Conservation (phyloP, 257 asterid genomes). For the Fraxinus quadrangulata region DNA sequence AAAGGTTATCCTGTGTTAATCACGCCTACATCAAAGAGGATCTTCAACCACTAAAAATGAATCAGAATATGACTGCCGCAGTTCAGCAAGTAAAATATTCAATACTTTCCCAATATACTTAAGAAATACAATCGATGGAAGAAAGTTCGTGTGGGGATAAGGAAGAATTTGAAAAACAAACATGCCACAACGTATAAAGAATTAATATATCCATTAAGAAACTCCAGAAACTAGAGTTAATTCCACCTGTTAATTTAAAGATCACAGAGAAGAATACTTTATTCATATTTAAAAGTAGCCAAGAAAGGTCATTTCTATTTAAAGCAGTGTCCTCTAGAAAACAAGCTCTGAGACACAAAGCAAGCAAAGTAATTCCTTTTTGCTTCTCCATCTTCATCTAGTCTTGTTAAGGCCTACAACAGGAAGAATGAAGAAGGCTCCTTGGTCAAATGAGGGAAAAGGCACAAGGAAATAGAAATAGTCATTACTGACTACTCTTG, state of each 20-base stretch:
- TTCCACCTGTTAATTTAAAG: slow-evolving; percentile 17
- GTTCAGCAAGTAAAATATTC: slow-evolving; percentile 16
- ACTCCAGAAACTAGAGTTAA: slow-evolving; percentile 22
- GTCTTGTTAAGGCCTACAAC: slow-evolving; percentile 83
- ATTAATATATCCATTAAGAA: slow-evolving; percentile 13
- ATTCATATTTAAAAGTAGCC: slow-evolving; percentile 23
- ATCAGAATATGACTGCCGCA: slow-evolving; percentile 9
- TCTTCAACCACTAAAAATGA: neutral
- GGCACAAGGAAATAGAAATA: slow-evolving; percentile 28
- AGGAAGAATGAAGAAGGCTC: slow-evolving; percentile 56
- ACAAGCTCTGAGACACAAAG: neutral
- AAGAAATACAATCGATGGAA: slow-evolving; percentile 5
- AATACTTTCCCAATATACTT: neutral
- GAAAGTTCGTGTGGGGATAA: slow-evolving; percentile 13
- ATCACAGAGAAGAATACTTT: slow-evolving; percentile 7
- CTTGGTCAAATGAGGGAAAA: slow-evolving; percentile 39
- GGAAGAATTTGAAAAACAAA: slow-evolving; percentile 16
- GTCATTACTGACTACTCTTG: slow-evolving; percentile 14
- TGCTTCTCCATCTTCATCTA: slow-evolving; percentile 82
- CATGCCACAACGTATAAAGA: neutral
- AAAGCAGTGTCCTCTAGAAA: neutral
- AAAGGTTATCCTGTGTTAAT: slow-evolving; percentile 25
- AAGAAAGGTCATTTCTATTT: neutral
- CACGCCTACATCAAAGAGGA: slow-evolving; percentile 4
- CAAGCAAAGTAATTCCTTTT: slow-evolving; percentile 40